A percentile compares a stretch with the other conserved stretches of the same genome.
Evolutionary conservation across 768 basidiomycete genomes (phyloP).

Genomic region (Epithele typhae): DNA sequence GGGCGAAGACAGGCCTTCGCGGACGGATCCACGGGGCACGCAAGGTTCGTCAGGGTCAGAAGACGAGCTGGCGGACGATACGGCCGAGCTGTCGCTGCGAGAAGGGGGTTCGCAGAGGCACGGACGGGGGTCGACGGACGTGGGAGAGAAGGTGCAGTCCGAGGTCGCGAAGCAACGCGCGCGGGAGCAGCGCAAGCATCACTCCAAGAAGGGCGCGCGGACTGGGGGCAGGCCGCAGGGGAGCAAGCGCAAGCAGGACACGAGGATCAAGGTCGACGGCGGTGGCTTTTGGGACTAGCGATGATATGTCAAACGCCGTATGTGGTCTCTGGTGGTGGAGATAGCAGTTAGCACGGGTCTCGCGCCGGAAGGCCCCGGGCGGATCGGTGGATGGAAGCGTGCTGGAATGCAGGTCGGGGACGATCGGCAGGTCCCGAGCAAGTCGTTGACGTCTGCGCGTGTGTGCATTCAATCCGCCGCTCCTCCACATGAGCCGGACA

Average conservation of each 20-base stretch:
- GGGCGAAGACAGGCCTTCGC: slow-evolving; percentile 9
- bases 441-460: too few relatives aligned
- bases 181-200: slow-evolving; percentile 69
- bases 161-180: slow-evolving; percentile 58
- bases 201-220: slow-evolving; percentile 65
- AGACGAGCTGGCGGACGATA: slow-evolving; percentile 39
- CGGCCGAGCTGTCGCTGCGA: slow-evolving; percentile 34
- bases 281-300: slow-evolving; percentile 47
- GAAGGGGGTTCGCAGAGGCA: not conserved
- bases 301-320: not conserved
- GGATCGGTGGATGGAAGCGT: not conserved
- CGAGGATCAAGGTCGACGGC: slow-evolving; percentile 54
- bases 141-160: slow-evolving; percentile 57
- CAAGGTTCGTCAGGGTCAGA: slow-evolving; percentile 27
- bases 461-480: too few relatives aligned
- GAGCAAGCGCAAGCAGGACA: slow-evolving; percentile 83
- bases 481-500: too few relatives aligned
- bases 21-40: slow-evolving; percentile 12
- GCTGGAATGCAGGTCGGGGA: not conserved
- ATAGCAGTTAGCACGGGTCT: not conserved
- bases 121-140: slow-evolving; percentile 26
- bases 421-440: too few relatives aligned
- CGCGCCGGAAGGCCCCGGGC: not conserved
- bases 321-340: not conserved
- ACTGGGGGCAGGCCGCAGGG: slow-evolving; percentile 67